Conservation (phyloP, 768 basidiomycete genomes). For the Amanita thiersii region DNA sequence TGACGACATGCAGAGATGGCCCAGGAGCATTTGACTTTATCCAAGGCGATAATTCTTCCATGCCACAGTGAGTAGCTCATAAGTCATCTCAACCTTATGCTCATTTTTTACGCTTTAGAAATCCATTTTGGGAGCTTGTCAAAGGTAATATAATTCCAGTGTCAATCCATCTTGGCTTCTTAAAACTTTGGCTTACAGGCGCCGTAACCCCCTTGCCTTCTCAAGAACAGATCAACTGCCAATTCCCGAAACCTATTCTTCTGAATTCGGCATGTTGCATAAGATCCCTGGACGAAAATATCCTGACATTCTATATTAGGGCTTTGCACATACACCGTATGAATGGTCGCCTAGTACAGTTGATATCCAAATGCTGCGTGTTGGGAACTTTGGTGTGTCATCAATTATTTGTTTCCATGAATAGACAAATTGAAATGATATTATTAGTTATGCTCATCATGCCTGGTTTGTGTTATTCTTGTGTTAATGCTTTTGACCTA, state of each 20-base stretch:
- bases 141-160: conserved; percentile 36
- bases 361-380: conserved; percentile 69
- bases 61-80: conserved; percentile 37
- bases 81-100: neutral
- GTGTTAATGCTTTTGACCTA: conserved; percentile 8
- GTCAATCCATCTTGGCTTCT: conserved; percentile 4
- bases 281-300: conserved; percentile 4
- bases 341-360: conserved; percentile 70
- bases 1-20: conserved; percentile 45
- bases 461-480: conserved; percentile 35
- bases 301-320: conserved; percentile 29
- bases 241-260: conserved; percentile 71
- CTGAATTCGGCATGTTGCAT: conserved; percentile 51
- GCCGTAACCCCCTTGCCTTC: conserved; percentile 59
- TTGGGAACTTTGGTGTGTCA: conserved; percentile 54
- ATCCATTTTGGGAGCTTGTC: conserved; percentile 76
- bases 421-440: conserved; percentile 7
- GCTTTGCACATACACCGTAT: conserved; percentile 59
- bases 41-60: conserved; percentile 62
- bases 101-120: conserved; percentile 28
- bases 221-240: conserved; percentile 58
- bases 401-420: conserved; percentile 7
- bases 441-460: conserved; percentile 57
- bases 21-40: conserved; percentile 74
- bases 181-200: conserved; percentile 24